Evolutionary conservation across 495 filamentous ascomycete species (phyloP).

Genomic region (Cairneyella variabilis): DNA sequence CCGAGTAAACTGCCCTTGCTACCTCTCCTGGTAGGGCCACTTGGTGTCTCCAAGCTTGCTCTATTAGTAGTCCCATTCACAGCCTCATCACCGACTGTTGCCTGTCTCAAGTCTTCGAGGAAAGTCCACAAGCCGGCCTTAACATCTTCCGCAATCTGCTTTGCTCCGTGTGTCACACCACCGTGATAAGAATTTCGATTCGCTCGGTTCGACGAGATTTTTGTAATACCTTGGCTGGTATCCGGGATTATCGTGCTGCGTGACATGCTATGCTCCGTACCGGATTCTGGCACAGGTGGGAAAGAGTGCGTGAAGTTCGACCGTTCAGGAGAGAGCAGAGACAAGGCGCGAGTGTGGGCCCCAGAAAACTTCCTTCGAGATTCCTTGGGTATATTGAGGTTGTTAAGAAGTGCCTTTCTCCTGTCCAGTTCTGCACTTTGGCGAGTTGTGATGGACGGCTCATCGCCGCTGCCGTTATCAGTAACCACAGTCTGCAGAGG

Average conservation of each 20-base stretch:
- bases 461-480: slow-evolving; percentile 10
- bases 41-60: slow-evolving; percentile 32
- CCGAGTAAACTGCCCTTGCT: slow-evolving; percentile 35
- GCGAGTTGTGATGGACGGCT: slow-evolving; percentile 9
- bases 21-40: slow-evolving; percentile 29
- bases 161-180: slow-evolving; percentile 36
- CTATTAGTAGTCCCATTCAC: slow-evolving; percentile 52
- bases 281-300: slow-evolving; percentile 24
- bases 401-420: slow-evolving; percentile 52
- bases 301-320: slow-evolving; percentile 36
- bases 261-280: slow-evolving; percentile 2
- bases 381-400: slow-evolving; percentile 38
- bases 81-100: slow-evolving; percentile 89
- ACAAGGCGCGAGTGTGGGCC: slow-evolving; percentile 72
- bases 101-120: slow-evolving; percentile 90
- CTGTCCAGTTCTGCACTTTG: slow-evolving; percentile 51
- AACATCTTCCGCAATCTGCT: slow-evolving; percentile 88
- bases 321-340: slow-evolving; percentile 70
- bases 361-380: slow-evolving; percentile 51
- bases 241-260: slow-evolving; percentile 22
- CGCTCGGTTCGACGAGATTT: slow-evolving; percentile 8
- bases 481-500: slow-evolving; percentile 35
- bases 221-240: slow-evolving; percentile 22
- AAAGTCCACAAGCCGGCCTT: slow-evolving; percentile 94
- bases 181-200: slow-evolving; percentile 25